A percentile compares a stretch with the other conserved stretches of the same genome.
phyloP scores from a whole-genome alignment of 1,139 yeast genomes.

The Magnusiomyces fungicola region DNA sequence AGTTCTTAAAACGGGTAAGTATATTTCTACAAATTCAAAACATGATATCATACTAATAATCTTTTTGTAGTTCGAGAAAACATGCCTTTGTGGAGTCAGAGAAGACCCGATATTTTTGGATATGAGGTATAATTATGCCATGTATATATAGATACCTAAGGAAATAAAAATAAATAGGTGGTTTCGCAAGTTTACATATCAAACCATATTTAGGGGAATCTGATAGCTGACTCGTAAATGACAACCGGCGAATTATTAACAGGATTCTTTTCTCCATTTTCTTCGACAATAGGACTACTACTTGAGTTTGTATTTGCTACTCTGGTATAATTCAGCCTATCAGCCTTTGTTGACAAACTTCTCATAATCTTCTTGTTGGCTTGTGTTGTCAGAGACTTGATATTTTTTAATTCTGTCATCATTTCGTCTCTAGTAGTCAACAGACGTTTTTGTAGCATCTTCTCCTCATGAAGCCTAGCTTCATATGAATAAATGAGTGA shows the following conservation, averaged over 20 bases:
- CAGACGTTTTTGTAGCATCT: slow-evolving; percentile 16
- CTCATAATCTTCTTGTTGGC: neutral
- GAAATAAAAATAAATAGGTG: too few relatives aligned
- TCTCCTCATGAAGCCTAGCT: slow-evolving; percentile 19
- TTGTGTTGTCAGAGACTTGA: neutral
- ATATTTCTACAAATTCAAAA: neutral
- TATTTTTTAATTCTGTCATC: neutral
- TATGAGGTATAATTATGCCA: neutral
- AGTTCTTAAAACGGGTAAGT: slow-evolving; percentile 43
- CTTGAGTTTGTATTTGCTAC: too few relatives aligned
- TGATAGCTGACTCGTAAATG: too few relatives aligned
- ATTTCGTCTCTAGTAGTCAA: neutral
- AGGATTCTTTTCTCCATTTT: too few relatives aligned
- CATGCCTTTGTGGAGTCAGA: slow-evolving; percentile 72
- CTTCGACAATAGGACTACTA: too few relatives aligned
- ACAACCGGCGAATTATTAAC: too few relatives aligned
- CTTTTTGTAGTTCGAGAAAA: slow-evolving; percentile 42
- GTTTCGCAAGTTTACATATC: too few relatives aligned
- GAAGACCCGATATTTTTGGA: slow-evolving; percentile 47
- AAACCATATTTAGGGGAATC: too few relatives aligned
- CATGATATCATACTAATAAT: neutral
- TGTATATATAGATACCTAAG: neutral
- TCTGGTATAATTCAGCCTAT: neutral
- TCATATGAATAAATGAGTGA: slow-evolving; percentile 21
- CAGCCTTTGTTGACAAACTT: neutral